Evolutionary conservation across 2,329 filamentous ascomycete genomes (phyloP), one percentile per base, ranked within the genome.

Genomic region (Dothistroma septosporum): DNA sequence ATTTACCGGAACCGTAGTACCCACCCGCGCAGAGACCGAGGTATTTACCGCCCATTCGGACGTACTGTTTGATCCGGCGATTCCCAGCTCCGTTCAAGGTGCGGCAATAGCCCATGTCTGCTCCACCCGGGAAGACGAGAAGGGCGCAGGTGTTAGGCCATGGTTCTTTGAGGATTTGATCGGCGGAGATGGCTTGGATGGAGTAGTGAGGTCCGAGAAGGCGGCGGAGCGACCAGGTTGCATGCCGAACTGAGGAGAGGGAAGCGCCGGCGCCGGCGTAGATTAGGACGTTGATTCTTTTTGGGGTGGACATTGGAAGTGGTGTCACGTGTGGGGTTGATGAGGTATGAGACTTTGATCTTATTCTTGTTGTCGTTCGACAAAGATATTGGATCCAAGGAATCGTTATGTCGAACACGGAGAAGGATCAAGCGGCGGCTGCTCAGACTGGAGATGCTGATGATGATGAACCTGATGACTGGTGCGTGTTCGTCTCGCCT

Each of bases 391-490:
- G 46, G 21, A 44, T 28, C 58, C 53, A 58, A 62, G 61, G 19
- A 2, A 12, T 50, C 2, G 31, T 32, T 8, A 74, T 74, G 71
- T 70, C 70, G 33, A 70, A 69, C 56, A 62, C 62, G 5, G 67
- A 66, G 59, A 67, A 69, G 52, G 62, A 70, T 28, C 66, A 69
- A 52, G 60, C 60, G n/a, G 52, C 59, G 8, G 52, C 59, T n/a
- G 62, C 33, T 2, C 31, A 65, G 35, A 61, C 44, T 31, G 80
- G 84, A 49, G 85, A 87, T 41, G 90, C 93, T 60, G 92, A 97
- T 41, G 90, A 93, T 60, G 92, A 97, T 76, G 93, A 97, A 76
- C 90, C 90, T 4, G 94, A 97, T 82, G 93, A 96, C 62, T 97
- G 93, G 94, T 97, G 80, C 76, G 84, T 71, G 65, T 41, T 31